These are phyloP conservation scores for Colletotrichum horii DNA, from an alignment of 2,329 filamentous ascomycete species.

Conservation along the genomic window DNA sequence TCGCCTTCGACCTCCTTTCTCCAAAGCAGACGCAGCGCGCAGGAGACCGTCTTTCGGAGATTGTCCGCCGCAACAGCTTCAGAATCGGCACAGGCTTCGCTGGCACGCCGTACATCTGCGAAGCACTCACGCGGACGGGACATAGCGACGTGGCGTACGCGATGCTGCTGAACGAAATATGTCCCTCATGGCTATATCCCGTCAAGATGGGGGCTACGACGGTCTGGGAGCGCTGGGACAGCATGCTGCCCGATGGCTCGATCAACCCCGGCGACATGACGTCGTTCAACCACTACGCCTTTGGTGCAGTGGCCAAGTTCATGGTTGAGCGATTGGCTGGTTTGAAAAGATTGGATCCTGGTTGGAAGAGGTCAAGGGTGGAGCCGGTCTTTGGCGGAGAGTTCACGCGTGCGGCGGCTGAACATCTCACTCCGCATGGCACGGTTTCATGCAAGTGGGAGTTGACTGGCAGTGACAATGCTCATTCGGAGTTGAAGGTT, in stretches of 20 bases:
- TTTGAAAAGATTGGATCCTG: slow-evolving; percentile 23
- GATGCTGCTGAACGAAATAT: slow-evolving; percentile 39
- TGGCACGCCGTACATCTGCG: slow-evolving; percentile 25
- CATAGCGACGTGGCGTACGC: slow-evolving; percentile 32
- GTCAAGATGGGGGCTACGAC: slow-evolving; percentile 44
- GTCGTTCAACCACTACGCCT: slow-evolving; percentile 46
- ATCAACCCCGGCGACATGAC: slow-evolving; percentile 47
- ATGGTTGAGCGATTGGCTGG: slow-evolving; percentile 34
- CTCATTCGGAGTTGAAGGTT: neutral
- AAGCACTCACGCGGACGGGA: slow-evolving; percentile 11
- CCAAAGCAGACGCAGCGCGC: neutral
- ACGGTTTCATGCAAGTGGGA: neutral
- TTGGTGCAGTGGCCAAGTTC: slow-evolving; percentile 43
- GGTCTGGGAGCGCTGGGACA: slow-evolving; percentile 48
- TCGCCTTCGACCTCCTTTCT: slow-evolving; percentile 23
- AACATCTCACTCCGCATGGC: slow-evolving; percentile 1
- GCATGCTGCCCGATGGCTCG: slow-evolving; percentile 37
- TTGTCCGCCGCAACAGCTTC: neutral
- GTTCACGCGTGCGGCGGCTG: neutral
- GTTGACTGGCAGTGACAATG: neutral
- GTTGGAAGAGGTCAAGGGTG: slow-evolving; percentile 25
- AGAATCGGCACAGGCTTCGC: slow-evolving; percentile 27
- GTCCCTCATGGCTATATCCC: slow-evolving; percentile 43
- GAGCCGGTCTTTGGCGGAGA: neutral
- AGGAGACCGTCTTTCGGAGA: neutral